Conservation (phyloP, 306 rosid species). For the apple (Malus domestica) region ASM211411v1 NC_041799.1:8246501-8247000, state of each 20-base stretch:
- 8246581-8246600: constrained; percentile 42
- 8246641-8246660: constrained; percentile 35
- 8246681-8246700: constrained; percentile 51
- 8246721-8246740: constrained; percentile 36
- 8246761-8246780: constrained; percentile 34
- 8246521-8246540: constrained; percentile 22
- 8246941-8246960: constrained; percentile 37
- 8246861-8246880: constrained; percentile 39
- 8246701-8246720: constrained; percentile 36
- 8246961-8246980: constrained; percentile 42
- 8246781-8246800: constrained; percentile 37
- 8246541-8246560: constrained; percentile 32
- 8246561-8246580: constrained; percentile 27
- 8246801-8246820: constrained; percentile 36
- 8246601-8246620: constrained; percentile 31
- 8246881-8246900: constrained; percentile 25
- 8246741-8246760: constrained; percentile 35
- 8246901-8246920: constrained; percentile 20
- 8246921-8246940: constrained; percentile 21
- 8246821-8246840: constrained; percentile 51
- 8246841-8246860: constrained; percentile 47
- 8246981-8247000: constrained; percentile 42
- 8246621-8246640: constrained; percentile 24
- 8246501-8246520: constrained; percentile 32
- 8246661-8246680: constrained; percentile 39